Base-by-base conservation (phyloP, 208 protist genomes). In the Herpetomonas tarakana region DNA sequence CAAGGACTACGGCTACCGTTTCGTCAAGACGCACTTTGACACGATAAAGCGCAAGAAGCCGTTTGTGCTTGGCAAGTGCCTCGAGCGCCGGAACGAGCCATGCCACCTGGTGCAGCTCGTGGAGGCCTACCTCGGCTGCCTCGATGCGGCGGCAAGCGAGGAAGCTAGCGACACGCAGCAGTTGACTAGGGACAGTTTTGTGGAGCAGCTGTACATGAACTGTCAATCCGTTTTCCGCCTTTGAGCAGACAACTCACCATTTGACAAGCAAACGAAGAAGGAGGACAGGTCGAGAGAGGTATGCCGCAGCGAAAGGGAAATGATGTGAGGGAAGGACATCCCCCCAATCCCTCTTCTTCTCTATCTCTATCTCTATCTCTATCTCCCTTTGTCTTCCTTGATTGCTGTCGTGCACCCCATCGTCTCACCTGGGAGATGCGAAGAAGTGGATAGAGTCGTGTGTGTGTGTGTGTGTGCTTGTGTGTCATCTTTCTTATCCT, bases 11-110 rank as follows among this genome's bases (percentile, higher is more conserved):
- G 86, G 84, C 47, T 75, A 73, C 22, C 26, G 60, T 11, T 88
- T 84, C 62, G 76, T 97, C n/a, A 70, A 57, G 11, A 94, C 82
- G 1, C 54, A 73, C 18, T 89, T 88, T 62, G 46, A 38, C 16
- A 86, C 78, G 4, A 74, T 72, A 35, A 76, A 83, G 51, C 81
- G 88, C 21, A 81, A 75, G 25, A 78, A 85, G 45, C 68, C 81
- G 2, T 93, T 85, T 56, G 79, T 80, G 50, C 55, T 59, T 0
- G 80, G 74, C 0, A 70, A 68, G 35, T 92, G 81, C 47, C 50
- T 96, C 38, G 91, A 97, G 76, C 70, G 90, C n/a, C 78, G 96
- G 25, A 96, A 91, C 59, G 93, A 97, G 63, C 96, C 96, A 1
- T 96, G 86, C 58, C 83, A 92, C 45, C 52, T 92, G 24, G 74